Percentiles rank a stretch among this genome's conserved stretches.
phyloP scores from a whole-genome alignment of 2,329 filamentous ascomycete species.

The Pezicula rhizophila region DNA sequence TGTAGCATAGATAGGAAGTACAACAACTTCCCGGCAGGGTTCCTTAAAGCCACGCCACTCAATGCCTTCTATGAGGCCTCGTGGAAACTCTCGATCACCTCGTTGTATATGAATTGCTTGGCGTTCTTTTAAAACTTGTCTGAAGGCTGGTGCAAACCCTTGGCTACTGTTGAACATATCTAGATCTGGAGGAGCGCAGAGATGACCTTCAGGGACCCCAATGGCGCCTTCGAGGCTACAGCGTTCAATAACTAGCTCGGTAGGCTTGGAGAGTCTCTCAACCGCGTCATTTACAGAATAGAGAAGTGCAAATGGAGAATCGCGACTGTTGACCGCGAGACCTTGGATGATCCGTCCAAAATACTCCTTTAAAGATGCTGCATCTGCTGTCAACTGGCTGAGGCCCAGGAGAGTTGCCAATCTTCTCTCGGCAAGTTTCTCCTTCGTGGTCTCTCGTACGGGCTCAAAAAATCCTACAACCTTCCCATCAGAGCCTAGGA shows the following conservation, averaged over 20 bases:
- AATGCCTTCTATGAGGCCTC: neutral
- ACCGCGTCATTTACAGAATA: neutral
- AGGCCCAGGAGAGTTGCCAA: neutral
- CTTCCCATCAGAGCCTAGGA: neutral
- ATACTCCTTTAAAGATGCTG: neutral
- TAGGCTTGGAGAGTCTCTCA: neutral
- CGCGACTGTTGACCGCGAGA: neutral
- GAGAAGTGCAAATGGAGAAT: neutral
- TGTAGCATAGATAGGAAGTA: neutral
- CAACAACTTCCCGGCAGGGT: neutral
- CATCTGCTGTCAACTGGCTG: neutral
- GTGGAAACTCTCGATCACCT: neutral
- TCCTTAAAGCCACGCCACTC: conserved; percentile 1
- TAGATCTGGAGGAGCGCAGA: neutral
- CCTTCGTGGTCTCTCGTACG: neutral
- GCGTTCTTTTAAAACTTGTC: neutral
- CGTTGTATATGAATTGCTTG: neutral
- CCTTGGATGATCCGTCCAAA: neutral
- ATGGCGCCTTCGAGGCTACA: neutral
- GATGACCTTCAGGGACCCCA: neutral
- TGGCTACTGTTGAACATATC: neutral
- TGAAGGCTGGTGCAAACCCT: neutral
- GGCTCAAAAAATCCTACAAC: neutral
- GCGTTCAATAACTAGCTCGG: neutral
- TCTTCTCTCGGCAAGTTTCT: neutral